These are phyloP conservation scores for Trichoderma lentiforme DNA, from an alignment of 2,329 filamentous ascomycete species.

Conservation along the genomic window DNA sequence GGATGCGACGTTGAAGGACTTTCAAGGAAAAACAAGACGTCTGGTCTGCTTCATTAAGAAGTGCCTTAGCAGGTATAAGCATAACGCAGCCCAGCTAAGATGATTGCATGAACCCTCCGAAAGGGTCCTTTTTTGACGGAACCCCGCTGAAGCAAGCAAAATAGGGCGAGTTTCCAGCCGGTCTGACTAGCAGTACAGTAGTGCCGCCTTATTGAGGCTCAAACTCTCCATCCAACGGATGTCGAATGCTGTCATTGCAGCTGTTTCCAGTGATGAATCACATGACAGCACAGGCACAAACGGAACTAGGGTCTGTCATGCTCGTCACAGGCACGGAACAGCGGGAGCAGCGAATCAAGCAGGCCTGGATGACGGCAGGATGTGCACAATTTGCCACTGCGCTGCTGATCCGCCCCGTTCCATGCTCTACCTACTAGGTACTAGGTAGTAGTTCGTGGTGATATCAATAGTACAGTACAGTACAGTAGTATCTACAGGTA, in stretches of 20 bases:
- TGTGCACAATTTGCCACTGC: not conserved
- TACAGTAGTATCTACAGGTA: not conserved
- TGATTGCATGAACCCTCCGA: not conserved
- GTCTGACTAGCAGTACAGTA: not conserved
- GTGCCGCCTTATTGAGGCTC: not conserved
- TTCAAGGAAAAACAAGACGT: not conserved
- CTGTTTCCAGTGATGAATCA: not conserved
- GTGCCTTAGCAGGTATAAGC: not conserved
- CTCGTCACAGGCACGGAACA: not conserved
- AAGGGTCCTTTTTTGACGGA: not conserved
- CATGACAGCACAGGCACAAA: not conserved
- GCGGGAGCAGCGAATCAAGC: not conserved
- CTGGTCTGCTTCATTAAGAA: not conserved
- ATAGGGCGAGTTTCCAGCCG: not conserved
- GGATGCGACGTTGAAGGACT: not conserved
- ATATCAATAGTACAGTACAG: no score
- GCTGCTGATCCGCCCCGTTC: not conserved
- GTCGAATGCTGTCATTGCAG: not conserved
- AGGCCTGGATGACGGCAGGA: not conserved
- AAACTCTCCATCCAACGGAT: not conserved
- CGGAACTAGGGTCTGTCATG: not conserved
- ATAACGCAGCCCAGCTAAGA: not conserved
- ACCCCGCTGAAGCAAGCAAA: not conserved
- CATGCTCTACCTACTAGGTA: no score
- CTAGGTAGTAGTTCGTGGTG: no score